Conservation (phyloP, 108 stramenopile species). For the Skeletonema menzelii region DNA sequence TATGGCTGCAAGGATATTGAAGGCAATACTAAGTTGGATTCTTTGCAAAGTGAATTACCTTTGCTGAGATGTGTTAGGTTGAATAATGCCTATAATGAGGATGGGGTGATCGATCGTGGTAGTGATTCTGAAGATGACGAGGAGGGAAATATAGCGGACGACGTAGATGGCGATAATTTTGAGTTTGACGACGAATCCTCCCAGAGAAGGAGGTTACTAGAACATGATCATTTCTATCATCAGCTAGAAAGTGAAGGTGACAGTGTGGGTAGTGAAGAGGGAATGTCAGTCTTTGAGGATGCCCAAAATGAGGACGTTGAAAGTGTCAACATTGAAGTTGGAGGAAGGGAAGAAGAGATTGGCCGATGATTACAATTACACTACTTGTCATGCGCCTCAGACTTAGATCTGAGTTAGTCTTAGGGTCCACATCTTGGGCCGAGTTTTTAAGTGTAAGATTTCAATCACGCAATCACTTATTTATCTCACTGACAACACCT, state of each 20-base stretch:
- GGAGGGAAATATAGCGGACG: conserved; percentile 13
- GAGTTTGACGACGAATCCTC: not conserved
- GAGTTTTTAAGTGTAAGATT: no score
- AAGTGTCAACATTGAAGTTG: not conserved
- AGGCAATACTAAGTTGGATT: conserved; percentile 43
- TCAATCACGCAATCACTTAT: no score
- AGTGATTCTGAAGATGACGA: conserved; percentile 14
- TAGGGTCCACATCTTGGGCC: no score
- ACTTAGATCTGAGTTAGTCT: no score
- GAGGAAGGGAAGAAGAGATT: not conserved
- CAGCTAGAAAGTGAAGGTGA: conserved; percentile 13
- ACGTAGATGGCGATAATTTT: conserved; percentile 10
- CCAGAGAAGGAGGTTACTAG: conserved; percentile 7
- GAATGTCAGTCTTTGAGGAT: conserved; percentile 16
- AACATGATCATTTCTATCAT: conserved; percentile 9
- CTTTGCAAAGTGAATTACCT: conserved; percentile 68
- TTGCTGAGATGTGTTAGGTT: conserved; percentile 72
- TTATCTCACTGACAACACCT: no score
- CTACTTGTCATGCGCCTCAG: no score
- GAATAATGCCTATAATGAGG: conserved; percentile 58
- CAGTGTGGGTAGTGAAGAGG: conserved; percentile 11
- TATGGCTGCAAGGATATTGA: conserved; percentile 75
- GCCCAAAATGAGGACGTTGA: conserved; percentile 14
- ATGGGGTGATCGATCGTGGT: conserved; percentile 52
- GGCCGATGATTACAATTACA: not conserved